Conservation (phyloP, 805 yeast species). For the Candida suzukii region DNA sequence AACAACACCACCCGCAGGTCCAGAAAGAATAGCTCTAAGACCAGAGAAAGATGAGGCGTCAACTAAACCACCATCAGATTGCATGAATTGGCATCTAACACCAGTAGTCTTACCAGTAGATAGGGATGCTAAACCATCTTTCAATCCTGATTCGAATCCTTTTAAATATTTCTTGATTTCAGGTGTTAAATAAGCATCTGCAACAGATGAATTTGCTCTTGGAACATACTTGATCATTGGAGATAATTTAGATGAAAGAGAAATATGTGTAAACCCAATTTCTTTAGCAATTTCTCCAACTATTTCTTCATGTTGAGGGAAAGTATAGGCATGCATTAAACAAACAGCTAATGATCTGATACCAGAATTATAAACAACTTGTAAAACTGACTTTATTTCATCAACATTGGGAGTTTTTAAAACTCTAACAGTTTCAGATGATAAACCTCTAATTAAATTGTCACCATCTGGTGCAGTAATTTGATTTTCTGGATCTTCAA, state of each 20-base stretch:
- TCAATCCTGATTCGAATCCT: conserved; percentile 27
- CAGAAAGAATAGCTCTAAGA: conserved; percentile 44
- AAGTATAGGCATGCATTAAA: conserved; percentile 29
- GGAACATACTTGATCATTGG: conserved; percentile 33
- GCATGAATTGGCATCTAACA: conserved; percentile 52
- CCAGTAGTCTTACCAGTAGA: conserved; percentile 20
- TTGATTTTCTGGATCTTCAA: conserved; percentile 60
- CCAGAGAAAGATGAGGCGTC: conserved; percentile 47
- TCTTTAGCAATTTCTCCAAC: conserved; percentile 26
- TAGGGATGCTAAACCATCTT: conserved; percentile 28
- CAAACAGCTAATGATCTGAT: conserved; percentile 27
- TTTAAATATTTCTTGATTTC: conserved; percentile 30
- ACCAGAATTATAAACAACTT: conserved; percentile 15
- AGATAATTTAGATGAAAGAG: conserved; percentile 27
- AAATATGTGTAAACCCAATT: conserved; percentile 42
- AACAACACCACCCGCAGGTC: conserved; percentile 60
- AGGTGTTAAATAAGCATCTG: conserved; percentile 37
- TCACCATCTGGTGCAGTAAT: conserved; percentile 16
- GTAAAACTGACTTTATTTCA: conserved; percentile 20
- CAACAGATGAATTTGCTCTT: conserved; percentile 34
- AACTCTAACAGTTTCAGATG: conserved; percentile 32
- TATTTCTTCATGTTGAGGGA: conserved; percentile 30
- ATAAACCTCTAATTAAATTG: conserved; percentile 27
- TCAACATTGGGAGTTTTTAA: conserved; percentile 23
- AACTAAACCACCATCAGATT: conserved; percentile 51